phyloP scores from a whole-genome alignment of 2,329 filamentous ascomycete species.

The Aspergillus sp. region DNA sequence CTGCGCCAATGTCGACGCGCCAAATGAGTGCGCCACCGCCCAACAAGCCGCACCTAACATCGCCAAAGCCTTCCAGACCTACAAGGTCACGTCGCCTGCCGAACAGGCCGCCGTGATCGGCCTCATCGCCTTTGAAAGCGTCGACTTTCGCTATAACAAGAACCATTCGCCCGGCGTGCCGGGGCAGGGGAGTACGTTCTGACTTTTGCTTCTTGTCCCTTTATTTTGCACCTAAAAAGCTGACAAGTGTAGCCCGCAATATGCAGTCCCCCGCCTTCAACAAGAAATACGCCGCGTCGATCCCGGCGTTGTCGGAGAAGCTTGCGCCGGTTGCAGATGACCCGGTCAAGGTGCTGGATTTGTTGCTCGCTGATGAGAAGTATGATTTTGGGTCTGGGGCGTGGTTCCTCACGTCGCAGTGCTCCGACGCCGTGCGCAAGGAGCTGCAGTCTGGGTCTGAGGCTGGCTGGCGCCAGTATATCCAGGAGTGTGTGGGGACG shows the following conservation, averaged over 20 bases:
- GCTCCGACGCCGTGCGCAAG: conserved; percentile 41
- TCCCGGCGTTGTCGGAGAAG: conserved; percentile 42
- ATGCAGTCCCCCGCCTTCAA: conserved; percentile 62
- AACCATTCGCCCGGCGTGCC: conserved; percentile 13
- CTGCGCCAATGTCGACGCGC: conserved; percentile 49
- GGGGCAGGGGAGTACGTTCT: conserved; percentile 15
- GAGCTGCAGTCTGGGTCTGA: conserved; percentile 47
- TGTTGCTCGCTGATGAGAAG: conserved; percentile 48
- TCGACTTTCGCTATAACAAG: conserved; percentile 64
- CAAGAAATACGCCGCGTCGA: conserved; percentile 51
- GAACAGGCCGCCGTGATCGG: conserved; percentile 69
- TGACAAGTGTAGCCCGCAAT: conserved; percentile 48
- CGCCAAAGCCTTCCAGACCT: conserved; percentile 54
- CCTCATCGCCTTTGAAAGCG: conserved; percentile 70
- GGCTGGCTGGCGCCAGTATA: conserved; percentile 53
- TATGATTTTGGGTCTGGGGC: conserved; percentile 58
- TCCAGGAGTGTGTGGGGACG: conserved; percentile 54
- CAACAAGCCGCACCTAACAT: conserved; percentile 59
- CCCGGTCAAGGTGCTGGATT: conserved; percentile 45
- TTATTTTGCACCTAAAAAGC: neutral
- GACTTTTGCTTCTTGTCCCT: neutral
- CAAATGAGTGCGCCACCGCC: conserved; percentile 65
- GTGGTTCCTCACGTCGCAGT: conserved; percentile 61
- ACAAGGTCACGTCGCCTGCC: conserved; percentile 53
- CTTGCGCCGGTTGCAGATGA: conserved; percentile 33